Conservation (phyloP, 139 green algal species). For the Dunaliella primolecta region DNA sequence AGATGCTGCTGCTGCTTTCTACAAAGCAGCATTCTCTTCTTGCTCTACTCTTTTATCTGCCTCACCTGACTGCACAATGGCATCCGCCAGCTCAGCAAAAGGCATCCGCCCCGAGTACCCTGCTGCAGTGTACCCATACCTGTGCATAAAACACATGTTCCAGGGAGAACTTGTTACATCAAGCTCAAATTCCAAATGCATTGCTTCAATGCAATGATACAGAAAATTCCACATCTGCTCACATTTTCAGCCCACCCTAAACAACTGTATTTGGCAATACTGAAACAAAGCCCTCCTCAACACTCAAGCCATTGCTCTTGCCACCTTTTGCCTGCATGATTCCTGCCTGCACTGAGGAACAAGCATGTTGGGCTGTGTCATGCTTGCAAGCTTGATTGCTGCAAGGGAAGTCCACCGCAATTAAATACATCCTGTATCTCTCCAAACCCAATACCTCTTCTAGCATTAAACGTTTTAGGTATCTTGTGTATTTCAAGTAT, state of each 20-base stretch:
- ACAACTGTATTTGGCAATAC: background rate
- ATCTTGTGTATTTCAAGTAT: no score
- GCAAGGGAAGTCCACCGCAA: no score
- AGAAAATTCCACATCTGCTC: background rate
- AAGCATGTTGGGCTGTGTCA: no score
- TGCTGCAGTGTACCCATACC: constrained; percentile 67
- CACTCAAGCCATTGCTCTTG: constrained; percentile 35
- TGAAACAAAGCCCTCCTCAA: background rate
- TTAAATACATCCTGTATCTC: no score
- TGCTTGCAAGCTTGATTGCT: no score
- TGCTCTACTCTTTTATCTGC: no score
- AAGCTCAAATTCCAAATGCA: background rate
- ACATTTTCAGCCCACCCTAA: no score
- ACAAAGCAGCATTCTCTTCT: no score
- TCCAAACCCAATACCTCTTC: no score
- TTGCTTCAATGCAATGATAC: background rate
- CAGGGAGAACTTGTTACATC: background rate
- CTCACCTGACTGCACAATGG: constrained; percentile 77
- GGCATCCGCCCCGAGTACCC: constrained; percentile 90
- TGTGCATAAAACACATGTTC: constrained; percentile 9
- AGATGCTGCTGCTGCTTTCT: no score
- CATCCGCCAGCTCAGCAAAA: constrained; percentile 92
- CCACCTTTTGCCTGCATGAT: constrained; percentile 46
- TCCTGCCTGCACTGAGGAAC: no score
- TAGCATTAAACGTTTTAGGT: no score